phyloP scores from a whole-genome alignment of 495 filamentous ascomycete genomes.

The Daldinia loculata region DNA sequence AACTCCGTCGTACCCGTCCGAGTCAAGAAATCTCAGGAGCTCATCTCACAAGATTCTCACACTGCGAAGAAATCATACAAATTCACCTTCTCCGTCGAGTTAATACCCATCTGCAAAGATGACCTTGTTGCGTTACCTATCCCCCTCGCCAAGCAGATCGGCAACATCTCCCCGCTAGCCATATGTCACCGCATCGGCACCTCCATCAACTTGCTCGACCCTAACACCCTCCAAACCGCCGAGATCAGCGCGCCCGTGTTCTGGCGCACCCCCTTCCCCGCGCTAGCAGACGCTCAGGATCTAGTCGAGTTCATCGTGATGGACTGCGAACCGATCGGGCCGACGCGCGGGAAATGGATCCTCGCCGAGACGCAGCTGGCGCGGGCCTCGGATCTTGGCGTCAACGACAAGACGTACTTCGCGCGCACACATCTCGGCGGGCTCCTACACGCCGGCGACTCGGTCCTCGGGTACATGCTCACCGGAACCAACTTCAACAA shows the following conservation, averaged over 20 bases:
- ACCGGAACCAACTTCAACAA: slow-evolving; percentile 93
- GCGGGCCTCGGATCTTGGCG: slow-evolving; percentile 85
- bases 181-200: slow-evolving; percentile 92
- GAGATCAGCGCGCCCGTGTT: slow-evolving; percentile 82
- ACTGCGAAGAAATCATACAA: slow-evolving; percentile 90
- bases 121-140: slow-evolving; percentile 92
- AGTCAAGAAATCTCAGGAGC: slow-evolving; percentile 85
- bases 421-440: slow-evolving; percentile 88
- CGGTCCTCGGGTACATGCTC: slow-evolving; percentile 89
- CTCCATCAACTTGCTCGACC: slow-evolving; percentile 87
- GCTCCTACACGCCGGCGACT: slow-evolving; percentile 88
- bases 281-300: slow-evolving; percentile 83
- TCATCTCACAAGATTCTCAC: slow-evolving; percentile 94
- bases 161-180: slow-evolving; percentile 84
- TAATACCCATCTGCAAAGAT: slow-evolving; percentile 95
- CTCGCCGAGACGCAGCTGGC: slow-evolving; percentile 89
- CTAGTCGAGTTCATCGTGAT: slow-evolving; percentile 93
- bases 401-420: slow-evolving; percentile 86
- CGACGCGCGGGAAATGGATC: slow-evolving; percentile 77
- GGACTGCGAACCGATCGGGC: slow-evolving; percentile 85
- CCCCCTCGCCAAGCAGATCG: slow-evolving; percentile 81
- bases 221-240: slow-evolving; percentile 86
- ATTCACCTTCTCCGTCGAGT: slow-evolving; percentile 83
- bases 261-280: slow-evolving; percentile 86
- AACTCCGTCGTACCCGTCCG: slow-evolving; percentile 79